phyloP scores from a whole-genome alignment of 441 rosid species.

The Biscutella auriculata region DNA sequence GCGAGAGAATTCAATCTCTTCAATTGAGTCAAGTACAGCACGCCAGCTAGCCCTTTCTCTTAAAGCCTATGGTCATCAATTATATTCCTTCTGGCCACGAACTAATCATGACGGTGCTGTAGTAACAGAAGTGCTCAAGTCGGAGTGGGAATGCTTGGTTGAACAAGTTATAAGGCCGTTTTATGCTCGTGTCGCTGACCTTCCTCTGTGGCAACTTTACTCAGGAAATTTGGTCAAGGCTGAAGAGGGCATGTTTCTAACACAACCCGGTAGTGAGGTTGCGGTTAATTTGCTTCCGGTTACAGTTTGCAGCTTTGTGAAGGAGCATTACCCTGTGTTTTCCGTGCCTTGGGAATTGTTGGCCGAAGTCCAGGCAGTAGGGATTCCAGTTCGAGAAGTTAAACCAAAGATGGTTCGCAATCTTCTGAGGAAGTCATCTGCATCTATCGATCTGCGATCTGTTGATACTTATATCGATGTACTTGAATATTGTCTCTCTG shows the following conservation, averaged over 20 bases:
- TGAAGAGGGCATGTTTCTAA: slow-evolving; percentile 96
- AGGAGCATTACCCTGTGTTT: slow-evolving; percentile 93
- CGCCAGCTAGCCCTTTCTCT: slow-evolving; percentile 46
- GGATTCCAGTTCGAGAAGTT: slow-evolving; percentile 64
- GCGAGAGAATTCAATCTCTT: slow-evolving; percentile 63
- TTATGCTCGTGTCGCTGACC: slow-evolving; percentile 75
- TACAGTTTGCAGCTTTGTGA: slow-evolving; percentile 92
- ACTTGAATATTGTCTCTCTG: slow-evolving; percentile 91
- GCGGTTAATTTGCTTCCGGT: slow-evolving; percentile 78
- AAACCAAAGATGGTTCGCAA: slow-evolving; percentile 97
- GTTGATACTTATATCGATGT: slow-evolving; percentile 86
- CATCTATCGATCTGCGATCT: slow-evolving; percentile 65
- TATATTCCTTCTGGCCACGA: slow-evolving; percentile 93
- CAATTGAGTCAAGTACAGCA: slow-evolving; percentile 41
- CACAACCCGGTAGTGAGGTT: slow-evolving; percentile 84
- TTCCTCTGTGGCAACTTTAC: slow-evolving; percentile 94
- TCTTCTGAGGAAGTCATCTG: slow-evolving; percentile 57
- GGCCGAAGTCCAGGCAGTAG: slow-evolving; percentile 77
- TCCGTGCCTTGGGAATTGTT: slow-evolving; percentile 95
- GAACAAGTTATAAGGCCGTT: slow-evolving; percentile 85
- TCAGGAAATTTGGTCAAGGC: slow-evolving; percentile 89
- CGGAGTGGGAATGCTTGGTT: slow-evolving; percentile 78
- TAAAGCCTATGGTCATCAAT: slow-evolving; percentile 60
- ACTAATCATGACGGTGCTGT: slow-evolving; percentile 36
- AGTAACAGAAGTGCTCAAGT: slow-evolving; percentile 32